Conservation (phyloP, 1,284 basidiomycete genomes). For the Leccinum pseudoinsigne region DNA sequence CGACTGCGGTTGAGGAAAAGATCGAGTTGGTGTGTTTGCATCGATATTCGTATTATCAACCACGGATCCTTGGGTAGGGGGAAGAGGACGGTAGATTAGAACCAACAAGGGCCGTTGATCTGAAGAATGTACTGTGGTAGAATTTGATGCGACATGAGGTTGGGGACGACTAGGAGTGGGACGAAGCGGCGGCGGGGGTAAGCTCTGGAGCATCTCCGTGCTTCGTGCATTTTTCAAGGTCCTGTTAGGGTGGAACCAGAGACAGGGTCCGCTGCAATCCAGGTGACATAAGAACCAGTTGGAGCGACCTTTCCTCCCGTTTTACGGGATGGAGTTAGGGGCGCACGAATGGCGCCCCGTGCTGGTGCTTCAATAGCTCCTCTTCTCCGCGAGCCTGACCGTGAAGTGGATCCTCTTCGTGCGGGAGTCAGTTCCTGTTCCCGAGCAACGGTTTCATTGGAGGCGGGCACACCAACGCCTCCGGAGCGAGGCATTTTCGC, state of each 20-base stretch:
- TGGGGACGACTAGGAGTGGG: slow-evolving; percentile 33
- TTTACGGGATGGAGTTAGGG: slow-evolving; percentile 16
- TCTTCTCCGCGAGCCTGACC: slow-evolving; percentile 25
- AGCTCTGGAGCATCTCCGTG: slow-evolving; percentile 29
- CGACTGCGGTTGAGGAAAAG: slow-evolving; percentile 35
- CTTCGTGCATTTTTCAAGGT: slow-evolving; percentile 31
- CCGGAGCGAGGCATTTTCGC: slow-evolving; percentile 19
- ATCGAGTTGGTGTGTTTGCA: slow-evolving; percentile 16
- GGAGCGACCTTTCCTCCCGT: slow-evolving; percentile 30
- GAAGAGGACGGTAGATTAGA: slow-evolving; percentile 30
- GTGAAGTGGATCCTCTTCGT: slow-evolving; percentile 18
- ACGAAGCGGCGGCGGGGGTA: slow-evolving; percentile 22
- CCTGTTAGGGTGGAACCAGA: slow-evolving; percentile 16
- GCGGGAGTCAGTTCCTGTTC: slow-evolving; percentile 21
- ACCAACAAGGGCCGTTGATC: slow-evolving; percentile 18
- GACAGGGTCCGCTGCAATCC: slow-evolving; percentile 26
- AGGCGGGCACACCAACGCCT: slow-evolving; percentile 14
- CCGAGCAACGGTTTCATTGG: slow-evolving; percentile 24
- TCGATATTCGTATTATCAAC: slow-evolving; percentile 25
- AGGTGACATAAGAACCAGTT: slow-evolving; percentile 21
- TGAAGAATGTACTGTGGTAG: slow-evolving; percentile 14
- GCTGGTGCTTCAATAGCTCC: slow-evolving; percentile 4
- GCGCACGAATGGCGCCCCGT: slow-evolving; percentile 10
- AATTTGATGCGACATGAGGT: slow-evolving; percentile 23
- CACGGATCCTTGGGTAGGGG: slow-evolving; percentile 30